Conservation (phyloP, 768 basidiomycete genomes). For the Serendipita vermifera region DNA sequence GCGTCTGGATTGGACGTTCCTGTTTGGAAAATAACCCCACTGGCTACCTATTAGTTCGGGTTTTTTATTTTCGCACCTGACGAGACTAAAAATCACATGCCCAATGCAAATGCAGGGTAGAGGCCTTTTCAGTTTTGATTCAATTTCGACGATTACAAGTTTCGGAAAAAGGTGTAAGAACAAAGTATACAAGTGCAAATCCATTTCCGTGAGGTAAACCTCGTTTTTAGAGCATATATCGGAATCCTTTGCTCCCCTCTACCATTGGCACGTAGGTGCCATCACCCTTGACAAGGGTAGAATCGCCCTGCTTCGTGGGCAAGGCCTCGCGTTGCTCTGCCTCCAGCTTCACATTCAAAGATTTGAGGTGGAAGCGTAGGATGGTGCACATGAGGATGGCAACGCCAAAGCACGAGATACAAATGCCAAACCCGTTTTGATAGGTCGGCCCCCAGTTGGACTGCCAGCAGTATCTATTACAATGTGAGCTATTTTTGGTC, state of each 20-base stretch:
- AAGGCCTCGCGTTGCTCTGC: not conserved
- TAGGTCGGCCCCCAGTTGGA: constrained; percentile 58
- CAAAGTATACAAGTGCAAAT: too few relatives aligned
- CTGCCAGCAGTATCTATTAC: constrained; percentile 51
- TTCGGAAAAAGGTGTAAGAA: too few relatives aligned
- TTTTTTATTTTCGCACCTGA: too few relatives aligned
- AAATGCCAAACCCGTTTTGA: constrained; percentile 55
- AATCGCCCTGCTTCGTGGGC: not conserved
- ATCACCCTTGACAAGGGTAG: not conserved
- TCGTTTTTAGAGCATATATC: not conserved
- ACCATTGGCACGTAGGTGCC: not conserved
- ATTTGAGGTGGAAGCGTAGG: constrained; percentile 11
- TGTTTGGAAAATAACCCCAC: too few relatives aligned
- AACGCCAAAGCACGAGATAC: constrained; percentile 42
- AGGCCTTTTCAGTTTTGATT: too few relatives aligned
- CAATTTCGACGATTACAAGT: too few relatives aligned
- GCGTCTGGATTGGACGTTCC: too few relatives aligned
- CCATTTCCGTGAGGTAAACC: too few relatives aligned
- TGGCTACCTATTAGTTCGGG: too few relatives aligned
- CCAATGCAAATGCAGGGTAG: too few relatives aligned
- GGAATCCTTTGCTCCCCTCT: not conserved
- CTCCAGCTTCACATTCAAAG: constrained; percentile 12
- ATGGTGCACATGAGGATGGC: constrained; percentile 35
- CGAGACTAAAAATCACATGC: too few relatives aligned
- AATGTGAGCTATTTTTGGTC: constrained; percentile 2